Percentiles rank a stretch among this genome's conserved stretches.
Evolutionary conservation across 768 basidiomycete species (phyloP).

Genomic region (Suillus plorans): DNA sequence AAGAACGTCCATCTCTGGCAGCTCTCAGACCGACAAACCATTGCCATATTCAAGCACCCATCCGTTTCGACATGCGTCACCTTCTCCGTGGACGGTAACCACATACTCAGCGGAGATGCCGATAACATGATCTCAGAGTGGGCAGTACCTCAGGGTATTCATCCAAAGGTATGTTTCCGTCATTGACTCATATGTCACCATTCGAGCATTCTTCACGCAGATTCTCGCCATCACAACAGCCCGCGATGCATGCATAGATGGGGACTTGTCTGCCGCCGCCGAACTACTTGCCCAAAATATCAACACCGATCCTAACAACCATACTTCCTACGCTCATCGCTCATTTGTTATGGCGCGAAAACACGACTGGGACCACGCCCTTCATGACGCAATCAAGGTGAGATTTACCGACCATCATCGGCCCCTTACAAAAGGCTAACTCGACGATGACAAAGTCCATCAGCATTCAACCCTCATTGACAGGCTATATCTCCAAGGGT

Average conservation of each 20-base stretch:
- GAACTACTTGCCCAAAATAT: not conserved
- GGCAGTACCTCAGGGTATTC: not conserved
- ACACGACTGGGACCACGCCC: not conserved
- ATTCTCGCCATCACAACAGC: not conserved
- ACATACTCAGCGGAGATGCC: not conserved
- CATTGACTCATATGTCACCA: not conserved
- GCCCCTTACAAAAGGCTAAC: not conserved
- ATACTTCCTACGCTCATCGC: not conserved
- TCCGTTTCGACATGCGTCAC: not conserved
- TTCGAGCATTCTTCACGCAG: not conserved
- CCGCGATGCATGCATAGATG: not conserved
- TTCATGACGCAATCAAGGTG: not conserved
- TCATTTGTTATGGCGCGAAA: not conserved
- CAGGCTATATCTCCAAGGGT: not conserved
- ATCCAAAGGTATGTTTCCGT: not conserved
- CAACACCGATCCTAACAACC: not conserved
- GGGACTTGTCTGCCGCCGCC: not conserved
- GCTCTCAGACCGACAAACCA: too few relatives aligned
- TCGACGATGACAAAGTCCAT: not conserved
- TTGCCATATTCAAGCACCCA: not conserved
- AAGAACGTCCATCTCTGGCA: too few relatives aligned
- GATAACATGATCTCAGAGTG: not conserved
- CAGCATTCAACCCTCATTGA: not conserved
- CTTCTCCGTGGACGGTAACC: not conserved
- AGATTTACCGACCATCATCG: not conserved